Evolutionary conservation across 495 filamentous ascomycete species (phyloP).

Genomic region (Clavariopsis aquatica): DNA sequence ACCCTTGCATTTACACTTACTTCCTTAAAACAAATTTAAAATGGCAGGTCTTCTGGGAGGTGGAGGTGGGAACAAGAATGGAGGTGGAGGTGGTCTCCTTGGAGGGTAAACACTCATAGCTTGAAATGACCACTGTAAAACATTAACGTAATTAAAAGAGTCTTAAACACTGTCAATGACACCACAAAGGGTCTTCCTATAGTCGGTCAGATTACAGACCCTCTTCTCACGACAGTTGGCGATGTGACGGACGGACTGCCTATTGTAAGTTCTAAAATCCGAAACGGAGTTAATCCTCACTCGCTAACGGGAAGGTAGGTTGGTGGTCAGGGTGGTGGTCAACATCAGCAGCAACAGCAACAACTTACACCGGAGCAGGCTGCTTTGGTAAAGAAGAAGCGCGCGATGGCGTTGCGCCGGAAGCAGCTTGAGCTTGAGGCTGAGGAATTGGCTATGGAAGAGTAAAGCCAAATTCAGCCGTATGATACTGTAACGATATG

Average conservation of each 20-base stretch:
- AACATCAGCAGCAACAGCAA: neutral
- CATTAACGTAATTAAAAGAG: neutral
- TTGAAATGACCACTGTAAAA: neutral
- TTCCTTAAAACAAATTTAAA: neutral
- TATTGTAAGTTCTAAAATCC: conserved; percentile 22
- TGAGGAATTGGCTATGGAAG: conserved; percentile 24
- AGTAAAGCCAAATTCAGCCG: neutral
- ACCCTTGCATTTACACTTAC: neutral
- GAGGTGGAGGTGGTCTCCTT: conserved; percentile 23
- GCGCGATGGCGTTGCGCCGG: conserved; percentile 17
- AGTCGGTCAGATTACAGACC: conserved; percentile 8
- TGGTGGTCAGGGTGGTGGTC: neutral
- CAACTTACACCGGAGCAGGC: conserved; percentile 8
- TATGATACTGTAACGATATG: neutral
- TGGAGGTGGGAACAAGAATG: conserved; percentile 10
- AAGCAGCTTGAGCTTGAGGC: conserved; percentile 28
- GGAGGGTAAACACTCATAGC: conserved; percentile 19
- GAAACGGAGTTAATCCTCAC: neutral
- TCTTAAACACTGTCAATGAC: conserved; percentile 23
- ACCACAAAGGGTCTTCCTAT: conserved; percentile 27
- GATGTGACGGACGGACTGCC: conserved; percentile 22
- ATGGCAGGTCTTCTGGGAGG: conserved; percentile 34
- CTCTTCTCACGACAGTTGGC: conserved; percentile 11
- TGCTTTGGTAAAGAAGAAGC: conserved; percentile 25
- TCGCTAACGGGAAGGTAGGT: neutral